phyloP scores from a whole-genome alignment of 441 rosid species.

The Populus hybrid region DNA sequence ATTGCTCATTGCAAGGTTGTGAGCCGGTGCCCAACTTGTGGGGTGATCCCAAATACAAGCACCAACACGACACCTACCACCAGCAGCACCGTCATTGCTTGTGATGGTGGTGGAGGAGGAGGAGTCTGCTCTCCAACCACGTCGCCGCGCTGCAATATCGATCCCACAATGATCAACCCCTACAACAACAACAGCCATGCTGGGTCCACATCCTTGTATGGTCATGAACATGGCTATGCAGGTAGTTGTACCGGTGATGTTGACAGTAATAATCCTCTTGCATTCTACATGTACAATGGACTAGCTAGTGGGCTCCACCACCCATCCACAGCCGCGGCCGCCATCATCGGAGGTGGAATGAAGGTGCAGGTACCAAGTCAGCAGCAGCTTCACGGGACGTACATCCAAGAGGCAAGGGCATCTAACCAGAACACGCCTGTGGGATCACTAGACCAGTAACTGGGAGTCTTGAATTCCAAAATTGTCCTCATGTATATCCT shows the following conservation, averaged over 20 bases:
- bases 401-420: slow-evolving; percentile 23
- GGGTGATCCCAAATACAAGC: slow-evolving; percentile 21
- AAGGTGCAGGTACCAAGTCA: not conserved
- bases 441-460: slow-evolving; percentile 13
- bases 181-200: not conserved
- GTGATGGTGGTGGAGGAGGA: not conserved
- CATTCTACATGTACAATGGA: slow-evolving; percentile 30
- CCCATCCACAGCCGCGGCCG: not conserved
- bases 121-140: slow-evolving; percentile 35
- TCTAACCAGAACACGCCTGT: slow-evolving; percentile 31
- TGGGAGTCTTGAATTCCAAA: not conserved
- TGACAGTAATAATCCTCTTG: slow-evolving; percentile 21
- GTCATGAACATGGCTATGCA: not conserved
- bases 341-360: slow-evolving; percentile 1
- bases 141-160: slow-evolving; percentile 25
- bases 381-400: slow-evolving; percentile 15
- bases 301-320: slow-evolving; percentile 4
- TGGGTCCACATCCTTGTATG: slow-evolving; percentile 4
- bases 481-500: not conserved
- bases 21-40: slow-evolving; percentile 38
- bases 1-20: slow-evolving; percentile 5
- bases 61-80: slow-evolving; percentile 28
- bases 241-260: not conserved
- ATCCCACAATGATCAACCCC: not conserved
- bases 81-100: slow-evolving; percentile 25